Evolutionary conservation across 176 grass and related monocot species (phyloP).

Genomic region (Puccinellia tenuiflora): DNA sequence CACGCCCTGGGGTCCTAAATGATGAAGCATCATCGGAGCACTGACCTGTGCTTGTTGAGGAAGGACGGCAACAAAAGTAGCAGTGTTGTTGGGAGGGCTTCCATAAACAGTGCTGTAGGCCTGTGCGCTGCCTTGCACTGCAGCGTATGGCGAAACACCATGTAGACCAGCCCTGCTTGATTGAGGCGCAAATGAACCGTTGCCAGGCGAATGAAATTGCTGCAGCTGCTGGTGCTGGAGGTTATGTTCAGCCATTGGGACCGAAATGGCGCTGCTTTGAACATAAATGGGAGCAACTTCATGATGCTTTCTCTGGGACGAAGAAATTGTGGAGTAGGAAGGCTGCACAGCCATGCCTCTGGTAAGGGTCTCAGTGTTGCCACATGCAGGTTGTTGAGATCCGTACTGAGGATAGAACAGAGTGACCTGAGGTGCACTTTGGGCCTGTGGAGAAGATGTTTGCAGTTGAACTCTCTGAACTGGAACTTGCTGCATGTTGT

Average conservation of each 20-base stretch:
- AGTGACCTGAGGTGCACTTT: slow-evolving; percentile 51
- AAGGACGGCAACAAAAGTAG: slow-evolving; percentile 26
- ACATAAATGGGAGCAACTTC: slow-evolving; percentile 61
- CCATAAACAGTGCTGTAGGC: slow-evolving; percentile 37
- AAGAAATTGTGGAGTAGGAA: slow-evolving; percentile 54
- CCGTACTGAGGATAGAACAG: slow-evolving; percentile 63
- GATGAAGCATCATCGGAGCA: slow-evolving; percentile 40
- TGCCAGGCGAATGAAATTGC: slow-evolving; percentile 28
- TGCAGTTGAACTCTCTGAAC: slow-evolving; percentile 44
- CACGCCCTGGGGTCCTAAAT: slow-evolving; percentile 41
- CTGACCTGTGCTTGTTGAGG: slow-evolving; percentile 46
- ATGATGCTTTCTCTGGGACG: slow-evolving; percentile 45
- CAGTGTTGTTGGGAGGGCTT: slow-evolving; percentile 43
- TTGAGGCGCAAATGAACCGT: slow-evolving; percentile 51
- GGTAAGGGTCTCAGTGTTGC: slow-evolving; percentile 39
- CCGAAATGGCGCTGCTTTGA: slow-evolving; percentile 43
- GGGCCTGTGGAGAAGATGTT: slow-evolving; percentile 52
- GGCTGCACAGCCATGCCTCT: slow-evolving; percentile 53
- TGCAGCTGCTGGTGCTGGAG: slow-evolving; percentile 18
- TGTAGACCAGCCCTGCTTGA: slow-evolving; percentile 40
- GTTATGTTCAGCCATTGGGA: slow-evolving; percentile 32
- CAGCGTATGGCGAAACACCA: slow-evolving; percentile 45
- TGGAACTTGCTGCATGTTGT: slow-evolving; percentile 42
- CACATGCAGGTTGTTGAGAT: slow-evolving; percentile 56
- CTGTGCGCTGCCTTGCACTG: slow-evolving; percentile 41